A percentile compares a stretch with the other conserved stretches of the same genome.
These are phyloP conservation scores for Aspergillus steynii DNA, from an alignment of 495 filamentous ascomycete genomes.

Conservation along the genomic window DNA sequence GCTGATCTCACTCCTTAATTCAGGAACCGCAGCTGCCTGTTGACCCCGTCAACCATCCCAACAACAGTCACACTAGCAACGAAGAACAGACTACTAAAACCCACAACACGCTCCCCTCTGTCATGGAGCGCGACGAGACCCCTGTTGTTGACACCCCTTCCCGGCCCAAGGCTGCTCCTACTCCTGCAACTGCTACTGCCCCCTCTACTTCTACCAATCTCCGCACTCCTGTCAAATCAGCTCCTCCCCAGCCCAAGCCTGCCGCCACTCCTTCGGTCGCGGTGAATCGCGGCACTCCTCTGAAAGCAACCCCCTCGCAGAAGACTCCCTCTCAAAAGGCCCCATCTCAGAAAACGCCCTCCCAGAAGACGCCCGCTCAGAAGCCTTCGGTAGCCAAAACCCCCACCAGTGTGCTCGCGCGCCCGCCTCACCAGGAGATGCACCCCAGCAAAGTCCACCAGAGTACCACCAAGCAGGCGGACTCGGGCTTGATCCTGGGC, in stretches of 20 bases:
- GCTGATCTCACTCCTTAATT: constrained; percentile 15
- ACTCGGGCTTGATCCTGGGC: constrained; percentile 65
- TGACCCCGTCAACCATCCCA: constrained; percentile 10
- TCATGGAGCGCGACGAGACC: constrained; percentile 43
- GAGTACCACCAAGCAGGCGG: constrained; percentile 67
- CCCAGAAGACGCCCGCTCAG: constrained; percentile 13
- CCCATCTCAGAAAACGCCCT: constrained; percentile 9
- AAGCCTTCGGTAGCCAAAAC: constrained; percentile 44
- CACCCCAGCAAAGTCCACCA: constrained; percentile 73
- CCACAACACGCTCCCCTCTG: constrained; percentile 27
- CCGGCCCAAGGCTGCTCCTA: not conserved
- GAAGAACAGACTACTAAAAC: constrained; percentile 6
- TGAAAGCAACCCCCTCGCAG: constrained; percentile 7
- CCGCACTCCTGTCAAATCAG: constrained; percentile 14
- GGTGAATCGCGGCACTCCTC: constrained; percentile 2
- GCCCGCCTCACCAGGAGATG: constrained; percentile 67
- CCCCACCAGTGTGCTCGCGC: constrained; percentile 40
- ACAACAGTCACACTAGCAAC: constrained; percentile 14
- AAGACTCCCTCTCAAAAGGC: constrained; percentile 7
- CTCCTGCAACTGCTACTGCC: no score
- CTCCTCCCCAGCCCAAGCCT: not conserved
- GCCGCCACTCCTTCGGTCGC: not conserved
- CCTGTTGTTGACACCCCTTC: constrained; percentile 1
- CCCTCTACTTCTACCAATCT: constrained; percentile 6
- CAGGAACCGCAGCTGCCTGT: constrained; percentile 20